Evolutionary conservation across 805 yeast genomes (phyloP).

Genomic region (Hanseniaspora taiwanica): DNA sequence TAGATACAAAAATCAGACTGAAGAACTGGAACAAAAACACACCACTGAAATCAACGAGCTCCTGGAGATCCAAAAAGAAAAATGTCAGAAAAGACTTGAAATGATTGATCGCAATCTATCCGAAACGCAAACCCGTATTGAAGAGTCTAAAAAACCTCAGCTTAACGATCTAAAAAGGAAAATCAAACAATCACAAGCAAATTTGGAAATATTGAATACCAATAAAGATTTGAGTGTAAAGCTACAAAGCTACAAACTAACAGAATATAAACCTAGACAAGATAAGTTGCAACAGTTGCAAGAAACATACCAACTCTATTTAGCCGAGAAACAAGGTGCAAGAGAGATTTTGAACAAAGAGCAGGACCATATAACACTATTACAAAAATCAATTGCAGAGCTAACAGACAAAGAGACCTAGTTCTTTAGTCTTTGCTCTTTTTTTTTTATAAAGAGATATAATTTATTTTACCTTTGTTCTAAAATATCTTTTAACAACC

Average conservation of each 20-base stretch:
- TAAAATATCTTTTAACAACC: slow-evolving; percentile 59
- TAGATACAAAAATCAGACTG: slow-evolving; percentile 7
- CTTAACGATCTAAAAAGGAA: slow-evolving; percentile 6
- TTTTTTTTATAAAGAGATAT: background rate
- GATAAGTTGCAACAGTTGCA: slow-evolving; percentile 3
- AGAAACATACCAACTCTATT: slow-evolving; percentile 2
- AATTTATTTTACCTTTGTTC: slow-evolving; percentile 12
- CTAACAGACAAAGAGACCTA: background rate
- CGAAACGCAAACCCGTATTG: background rate
- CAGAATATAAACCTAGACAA: background rate
- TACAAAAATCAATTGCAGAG: slow-evolving; percentile 1
- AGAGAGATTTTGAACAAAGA: background rate
- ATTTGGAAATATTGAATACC: background rate
- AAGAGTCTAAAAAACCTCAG: slow-evolving; percentile 2
- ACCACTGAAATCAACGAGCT: background rate
- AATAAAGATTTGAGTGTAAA: background rate
- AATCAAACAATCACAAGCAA: slow-evolving; percentile 2
- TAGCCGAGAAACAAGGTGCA: slow-evolving; percentile 4
- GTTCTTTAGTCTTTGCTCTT: too few species aligned
- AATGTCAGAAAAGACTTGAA: background rate
- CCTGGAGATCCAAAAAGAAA: background rate
- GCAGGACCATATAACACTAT: background rate
- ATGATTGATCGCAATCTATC: background rate
- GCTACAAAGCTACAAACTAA: background rate
- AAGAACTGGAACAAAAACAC: background rate